phyloP scores from a whole-genome alignment of 163 green algal genomes.

The Scenedesmus sp. region DNA sequence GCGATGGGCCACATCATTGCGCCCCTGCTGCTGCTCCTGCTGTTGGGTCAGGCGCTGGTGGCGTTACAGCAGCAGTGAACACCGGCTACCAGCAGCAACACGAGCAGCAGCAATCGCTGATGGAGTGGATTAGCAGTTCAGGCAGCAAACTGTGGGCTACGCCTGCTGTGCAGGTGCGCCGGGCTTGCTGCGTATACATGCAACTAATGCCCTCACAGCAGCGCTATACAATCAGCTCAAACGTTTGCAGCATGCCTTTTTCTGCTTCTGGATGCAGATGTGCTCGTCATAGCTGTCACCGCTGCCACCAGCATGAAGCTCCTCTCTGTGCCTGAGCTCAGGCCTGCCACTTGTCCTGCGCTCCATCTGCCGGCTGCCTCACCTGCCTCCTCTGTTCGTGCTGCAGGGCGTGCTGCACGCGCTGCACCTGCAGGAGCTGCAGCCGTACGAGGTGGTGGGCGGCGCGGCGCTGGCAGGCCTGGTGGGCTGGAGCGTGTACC shows the following conservation, averaged over 20 bases:
- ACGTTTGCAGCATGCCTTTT: background rate
- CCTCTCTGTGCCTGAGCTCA: background rate
- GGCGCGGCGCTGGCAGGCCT: conserved; percentile 20
- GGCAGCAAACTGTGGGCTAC: background rate
- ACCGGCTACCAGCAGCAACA: background rate
- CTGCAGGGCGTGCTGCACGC: conserved; percentile 25
- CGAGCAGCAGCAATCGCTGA: background rate
- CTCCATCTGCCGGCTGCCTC: background rate
- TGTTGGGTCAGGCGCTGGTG: background rate
- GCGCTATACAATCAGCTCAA: background rate
- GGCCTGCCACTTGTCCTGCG: background rate
- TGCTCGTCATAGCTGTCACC: background rate
- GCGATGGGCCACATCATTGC: background rate
- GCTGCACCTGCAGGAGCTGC: conserved; percentile 13
- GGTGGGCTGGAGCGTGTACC: conserved; percentile 2
- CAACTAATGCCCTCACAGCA: background rate
- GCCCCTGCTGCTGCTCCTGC: background rate
- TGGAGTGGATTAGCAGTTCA: background rate
- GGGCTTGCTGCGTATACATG: background rate
- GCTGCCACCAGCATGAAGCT: background rate
- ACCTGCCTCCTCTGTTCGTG: background rate
- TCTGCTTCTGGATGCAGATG: background rate
- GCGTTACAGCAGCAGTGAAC: background rate
- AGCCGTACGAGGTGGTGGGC: conserved; percentile 20
- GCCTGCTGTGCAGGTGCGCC: background rate